Evolutionary conservation across 2,329 filamentous ascomycete genomes (phyloP), one percentile per base, ranked within the genome.

Genomic region (Monosporascus sp.): DNA sequence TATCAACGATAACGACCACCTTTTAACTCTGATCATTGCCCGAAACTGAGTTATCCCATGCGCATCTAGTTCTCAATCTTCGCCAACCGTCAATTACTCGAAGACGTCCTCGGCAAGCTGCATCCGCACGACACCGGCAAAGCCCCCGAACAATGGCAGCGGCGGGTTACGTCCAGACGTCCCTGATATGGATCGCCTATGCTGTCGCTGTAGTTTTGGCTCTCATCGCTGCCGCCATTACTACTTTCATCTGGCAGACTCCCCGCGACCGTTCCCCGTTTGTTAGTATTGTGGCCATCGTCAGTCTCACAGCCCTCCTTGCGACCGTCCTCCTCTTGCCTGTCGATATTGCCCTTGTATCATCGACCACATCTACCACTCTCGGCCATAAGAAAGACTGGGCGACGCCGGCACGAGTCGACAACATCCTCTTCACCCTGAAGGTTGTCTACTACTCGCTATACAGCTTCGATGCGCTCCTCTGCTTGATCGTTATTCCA

Each of bases 101-200:
- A 35, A 35, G 31, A 35, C 31, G 9, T 35, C 11, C 14, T 35
- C 31, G 31, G 31, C 31, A 5, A 14, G 9, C 11, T 35, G 31
- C 31, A 35, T 35, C 31, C 31, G 31, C 31, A 5, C 31, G 2
- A 35, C 9, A 35, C 31, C 9, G 14, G 31, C 31, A 35, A 35
- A 14, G 27, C 9, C 31, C 11, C 31, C 4, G 1, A 35, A 55
- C 55, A 45, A 68, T 68, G 67, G 65, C 66, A 53, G 41, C 54
- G 49, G 77, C 78, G 57, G 79, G 78, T 65, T 77, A 94, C 68
- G 83, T 97, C 57, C 91, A 95, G 70, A 88, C 88, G 52, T 90
- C 89, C 66, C 80, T 97, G 61, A 97, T 97, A 71, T 99, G 94
- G 94, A 86, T 94, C 57, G 84, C 92, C 51, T 99, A 97, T 71